Percentiles rank a stretch among this genome's conserved stretches.
These are phyloP conservation scores for Globisporangium mamillatum DNA, from an alignment of 352 stramenopile genomes.

Conservation along the genomic window DNA sequence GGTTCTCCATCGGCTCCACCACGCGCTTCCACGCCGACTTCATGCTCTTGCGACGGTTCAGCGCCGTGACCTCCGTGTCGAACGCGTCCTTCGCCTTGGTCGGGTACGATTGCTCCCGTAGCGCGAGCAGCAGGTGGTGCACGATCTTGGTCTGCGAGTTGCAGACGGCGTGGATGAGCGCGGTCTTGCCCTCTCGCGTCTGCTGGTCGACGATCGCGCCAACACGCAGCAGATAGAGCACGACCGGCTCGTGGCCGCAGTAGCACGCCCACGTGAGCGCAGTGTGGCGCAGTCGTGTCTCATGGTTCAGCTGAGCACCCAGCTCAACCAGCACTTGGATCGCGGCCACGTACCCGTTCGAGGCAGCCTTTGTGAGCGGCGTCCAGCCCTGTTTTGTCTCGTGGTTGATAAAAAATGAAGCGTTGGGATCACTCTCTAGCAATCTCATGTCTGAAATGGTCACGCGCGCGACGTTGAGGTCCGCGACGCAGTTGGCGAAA, in stretches of 20 bases:
- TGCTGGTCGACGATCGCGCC: conserved; percentile 31
- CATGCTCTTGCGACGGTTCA: conserved; percentile 20
- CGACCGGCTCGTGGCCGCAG: conserved; percentile 63
- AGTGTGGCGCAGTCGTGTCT: conserved; percentile 61
- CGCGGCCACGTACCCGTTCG: conserved; percentile 37
- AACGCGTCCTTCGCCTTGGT: conserved; percentile 22
- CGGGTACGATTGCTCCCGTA: conserved; percentile 38
- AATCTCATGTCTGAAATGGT: neutral
- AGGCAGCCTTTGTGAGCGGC: conserved; percentile 58
- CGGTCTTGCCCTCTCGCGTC: conserved; percentile 62
- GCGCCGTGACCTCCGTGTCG: conserved; percentile 11
- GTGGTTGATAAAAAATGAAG: conserved; percentile 40
- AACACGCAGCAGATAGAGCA: conserved; percentile 46
- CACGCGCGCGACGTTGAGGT: conserved; percentile 19
- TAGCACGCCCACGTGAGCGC: conserved; percentile 75
- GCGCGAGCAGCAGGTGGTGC: conserved; percentile 46
- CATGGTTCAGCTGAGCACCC: conserved; percentile 40
- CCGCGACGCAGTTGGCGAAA: conserved; percentile 21
- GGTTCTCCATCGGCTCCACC: conserved; percentile 21
- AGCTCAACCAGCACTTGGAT: conserved; percentile 43
- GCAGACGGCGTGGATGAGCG: conserved; percentile 58
- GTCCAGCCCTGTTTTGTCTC: conserved; percentile 72
- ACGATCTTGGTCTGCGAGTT: conserved; percentile 58
- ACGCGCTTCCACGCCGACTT: conserved; percentile 19
- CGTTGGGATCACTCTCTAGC: conserved; percentile 3